A percentile compares a stretch with the other conserved stretches of the same genome.
Evolutionary conservation across 495 filamentous ascomycete genomes (phyloP).

Genomic region (Polyplosphaeria fusca): DNA sequence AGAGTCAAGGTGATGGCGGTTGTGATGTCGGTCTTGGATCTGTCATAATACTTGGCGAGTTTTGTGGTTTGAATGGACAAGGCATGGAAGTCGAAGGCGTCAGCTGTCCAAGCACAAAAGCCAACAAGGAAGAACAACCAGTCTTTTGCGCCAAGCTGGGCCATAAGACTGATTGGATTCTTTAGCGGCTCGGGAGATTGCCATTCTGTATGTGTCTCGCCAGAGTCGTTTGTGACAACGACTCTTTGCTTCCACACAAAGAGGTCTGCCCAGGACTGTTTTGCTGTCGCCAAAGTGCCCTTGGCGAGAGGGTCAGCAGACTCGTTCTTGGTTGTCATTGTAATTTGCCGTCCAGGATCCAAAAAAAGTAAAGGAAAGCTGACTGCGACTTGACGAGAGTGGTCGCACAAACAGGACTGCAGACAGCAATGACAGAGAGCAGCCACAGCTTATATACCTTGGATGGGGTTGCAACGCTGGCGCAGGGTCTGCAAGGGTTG

Average conservation of each 20-base stretch:
- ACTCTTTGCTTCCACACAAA: constrained; percentile 67
- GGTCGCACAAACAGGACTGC: too few relatives aligned
- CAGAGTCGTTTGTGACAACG: constrained; percentile 57
- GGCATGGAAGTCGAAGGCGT: constrained; percentile 76
- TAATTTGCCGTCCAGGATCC: background rate
- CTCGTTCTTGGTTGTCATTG: constrained; percentile 42
- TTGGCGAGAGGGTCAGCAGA: constrained; percentile 58
- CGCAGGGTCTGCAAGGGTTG: constrained; percentile 1
- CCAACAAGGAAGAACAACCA: constrained; percentile 67
- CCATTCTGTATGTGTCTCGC: constrained; percentile 58
- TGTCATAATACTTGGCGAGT: constrained; percentile 62
- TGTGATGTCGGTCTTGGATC: constrained; percentile 63
- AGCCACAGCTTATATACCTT: too few relatives aligned
- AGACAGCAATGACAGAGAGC: too few relatives aligned
- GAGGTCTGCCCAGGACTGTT: constrained; percentile 59
- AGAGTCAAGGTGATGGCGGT: constrained; percentile 74
- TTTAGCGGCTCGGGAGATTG: constrained; percentile 54
- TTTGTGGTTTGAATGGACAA: constrained; percentile 69
- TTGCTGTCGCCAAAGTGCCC: constrained; percentile 56
- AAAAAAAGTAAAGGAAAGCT: background rate
- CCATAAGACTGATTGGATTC: constrained; percentile 61
- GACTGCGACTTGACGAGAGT: too few relatives aligned
- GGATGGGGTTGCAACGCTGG: too few relatives aligned
- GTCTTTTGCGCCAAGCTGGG: constrained; percentile 51
- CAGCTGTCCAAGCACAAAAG: constrained; percentile 62